Base-by-base conservation (phyloP, 768 basidiomycete genomes). In the Boletus pseudo-olivaceus region DNA sequence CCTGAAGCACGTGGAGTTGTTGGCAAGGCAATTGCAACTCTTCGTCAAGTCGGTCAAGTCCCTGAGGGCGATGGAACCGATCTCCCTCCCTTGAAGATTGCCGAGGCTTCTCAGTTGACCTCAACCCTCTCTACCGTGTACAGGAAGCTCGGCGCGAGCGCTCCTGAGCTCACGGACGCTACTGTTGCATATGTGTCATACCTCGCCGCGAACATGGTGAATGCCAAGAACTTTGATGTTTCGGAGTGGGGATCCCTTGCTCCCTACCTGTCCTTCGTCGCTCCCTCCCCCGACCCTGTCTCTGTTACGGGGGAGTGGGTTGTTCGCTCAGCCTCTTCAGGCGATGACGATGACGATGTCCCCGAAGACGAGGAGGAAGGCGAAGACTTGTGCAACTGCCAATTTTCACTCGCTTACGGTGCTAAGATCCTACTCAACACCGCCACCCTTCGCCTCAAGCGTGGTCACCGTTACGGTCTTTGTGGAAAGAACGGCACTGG, bases 401-500 rank as follows among this genome's bases (percentile, higher is more conserved):
- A 96, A 71, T 98, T 98, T 84, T 97, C 95, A 51, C 83, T 98
- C 50, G 95, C 95, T 49, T 98, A 98, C 72, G 95, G 95, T 87
- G 95, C 95, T 69, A 97, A 97, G 82, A 97, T 98, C 66, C 75
- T 98, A 69, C 85, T 98, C 70, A 97, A 98, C 79, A 97, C 93
- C 39, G 95, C 95, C 55, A 88, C 81, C 59, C 90, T 98, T 73
- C 93, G 95, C 72, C 90, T 98, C 72, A 97, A 96, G 82, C 93
- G 95, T 76, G 95, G 94, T 51, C 92, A 97, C 78, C 93, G 95
- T 71, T 98, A 98, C 73, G 95, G 95, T 83, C 87, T 98, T 33
- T 96, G 93, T 72, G 95, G 95, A 73, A 91, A 94, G 79, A 98
- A 98, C 75, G 95, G 95, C 84, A 94, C 94, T 67, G 95, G 95